phyloP scores from a whole-genome alignment of 306 rosid genomes.

The Ormosia emarginata region DNA sequence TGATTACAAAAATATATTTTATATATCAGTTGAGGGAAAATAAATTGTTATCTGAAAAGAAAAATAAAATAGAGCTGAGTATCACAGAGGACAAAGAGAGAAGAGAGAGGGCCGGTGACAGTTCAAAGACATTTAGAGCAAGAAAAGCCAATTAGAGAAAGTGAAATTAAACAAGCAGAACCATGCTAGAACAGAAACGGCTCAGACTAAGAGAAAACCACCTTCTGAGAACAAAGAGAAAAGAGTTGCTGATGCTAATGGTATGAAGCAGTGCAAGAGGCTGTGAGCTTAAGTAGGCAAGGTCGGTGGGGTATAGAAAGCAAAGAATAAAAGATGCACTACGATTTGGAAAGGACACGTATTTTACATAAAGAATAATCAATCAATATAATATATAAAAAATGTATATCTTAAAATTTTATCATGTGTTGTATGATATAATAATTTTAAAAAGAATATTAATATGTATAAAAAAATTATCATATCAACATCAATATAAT shows the following conservation, averaged over 20 bases:
- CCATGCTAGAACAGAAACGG: neutral
- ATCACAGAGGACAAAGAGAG: neutral
- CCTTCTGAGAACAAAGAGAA: constrained; percentile 6
- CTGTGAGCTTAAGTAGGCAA: constrained; percentile 6
- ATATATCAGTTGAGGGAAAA: neutral
- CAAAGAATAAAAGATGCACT: neutral
- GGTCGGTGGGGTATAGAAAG: neutral
- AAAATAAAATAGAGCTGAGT: neutral
- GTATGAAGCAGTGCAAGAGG: neutral
- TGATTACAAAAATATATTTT: neutral
- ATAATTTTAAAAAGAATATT: no score
- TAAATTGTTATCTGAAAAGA: neutral
- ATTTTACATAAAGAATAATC: neutral
- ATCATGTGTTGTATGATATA: no score
- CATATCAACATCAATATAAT: no score
- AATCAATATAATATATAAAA: no score
- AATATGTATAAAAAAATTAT: no score
- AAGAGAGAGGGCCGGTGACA: neutral
- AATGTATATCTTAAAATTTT: no score
- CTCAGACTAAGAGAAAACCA: neutral
- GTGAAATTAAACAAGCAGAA: no score
- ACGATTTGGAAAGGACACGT: neutral
- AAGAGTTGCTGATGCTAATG: neutral
- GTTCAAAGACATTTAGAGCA: neutral
- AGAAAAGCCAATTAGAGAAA: neutral